Percentiles rank a stretch among this genome's conserved stretches.
Conservation (phyloP, 805 yeast species). For the Candida chilensis region DNA sequence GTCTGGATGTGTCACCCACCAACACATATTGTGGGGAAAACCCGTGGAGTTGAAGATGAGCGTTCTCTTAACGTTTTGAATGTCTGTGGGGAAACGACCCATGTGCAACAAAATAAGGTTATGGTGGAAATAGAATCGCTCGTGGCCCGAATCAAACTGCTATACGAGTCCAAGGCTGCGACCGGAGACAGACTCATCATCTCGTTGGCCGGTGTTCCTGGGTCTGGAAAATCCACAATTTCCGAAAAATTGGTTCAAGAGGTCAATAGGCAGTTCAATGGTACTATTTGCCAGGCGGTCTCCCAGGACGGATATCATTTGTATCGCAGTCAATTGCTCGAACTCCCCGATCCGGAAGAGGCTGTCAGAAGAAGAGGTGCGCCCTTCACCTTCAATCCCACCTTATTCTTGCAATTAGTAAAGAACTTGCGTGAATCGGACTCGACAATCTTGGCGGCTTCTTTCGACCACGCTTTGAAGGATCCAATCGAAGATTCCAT, state of each 20-base stretch:
- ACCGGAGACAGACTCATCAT: slow-evolving; percentile 49
- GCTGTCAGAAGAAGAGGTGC: slow-evolving; percentile 73
- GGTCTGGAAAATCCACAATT: slow-evolving; percentile 75
- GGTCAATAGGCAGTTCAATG: no score
- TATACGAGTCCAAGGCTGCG: no score
- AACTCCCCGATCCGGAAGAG: slow-evolving; percentile 41
- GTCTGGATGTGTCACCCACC: no score
- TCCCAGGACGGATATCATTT: slow-evolving; percentile 35
- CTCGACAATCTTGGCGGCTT: slow-evolving; percentile 35
- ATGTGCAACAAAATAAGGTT: no score
- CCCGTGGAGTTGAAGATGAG: no score
- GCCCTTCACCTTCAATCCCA: slow-evolving; percentile 75
- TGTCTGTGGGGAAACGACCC: no score
- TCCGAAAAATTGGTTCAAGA: slow-evolving; percentile 41
- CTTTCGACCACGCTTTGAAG: slow-evolving; percentile 64
- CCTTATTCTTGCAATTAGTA: slow-evolving; percentile 18
- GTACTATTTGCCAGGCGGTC: no score
- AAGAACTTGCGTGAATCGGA: slow-evolving; percentile 3
- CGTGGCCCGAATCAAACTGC: no score
- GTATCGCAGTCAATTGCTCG: slow-evolving; percentile 18
- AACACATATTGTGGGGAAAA: no score
- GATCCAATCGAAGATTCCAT: slow-evolving; percentile 62
- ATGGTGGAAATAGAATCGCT: no score
- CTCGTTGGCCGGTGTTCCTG: slow-evolving; percentile 70
- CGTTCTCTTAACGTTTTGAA: no score